Base-by-base conservation (phyloP, 805 yeast species). In the Zygotorulaspora sp. region DNA sequence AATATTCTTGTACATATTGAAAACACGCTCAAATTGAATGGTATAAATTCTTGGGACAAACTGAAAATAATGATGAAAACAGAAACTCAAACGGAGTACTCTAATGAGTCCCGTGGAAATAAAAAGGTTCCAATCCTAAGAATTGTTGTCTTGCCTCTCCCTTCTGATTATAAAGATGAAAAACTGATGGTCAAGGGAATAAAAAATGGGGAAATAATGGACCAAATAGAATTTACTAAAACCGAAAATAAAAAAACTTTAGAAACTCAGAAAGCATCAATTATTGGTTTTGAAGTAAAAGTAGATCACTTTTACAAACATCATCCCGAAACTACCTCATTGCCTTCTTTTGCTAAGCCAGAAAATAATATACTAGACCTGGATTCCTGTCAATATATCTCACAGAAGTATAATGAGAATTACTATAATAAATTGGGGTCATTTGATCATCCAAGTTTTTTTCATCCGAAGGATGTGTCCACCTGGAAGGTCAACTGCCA, bases 351-450 rank as follows among this genome's bases (percentile, higher is more conserved):
- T 17, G 47, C 35, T 35, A 50, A 22, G 32, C 13, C 36, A n/a
- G 48, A 52, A 13, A 47, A 53, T 5, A 32, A 24, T 2, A 30
- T 39, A 8, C 25, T 43, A 28, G 38, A 37, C 78, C 53, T 69
- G 62, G 47, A 56, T 67, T 21, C 75, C 79, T 19, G 51, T 77
- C 40, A 58, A 62, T 18, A 57, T 78, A 11, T 70, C 77, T 65
- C 56, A 59, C 18, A 57, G 55, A 18, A 25, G 70, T 4, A 49
- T 71, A 43, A 63, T 10, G 38, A 44, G 17, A 30, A 49, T 15
- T 54, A 47, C 30, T 56, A 56, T 32, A 38, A 31, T 6, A 34
- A 43, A 6, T 28, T 38, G 4, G 18, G 23, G 7, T 32, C 34
- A 7, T 51, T 49, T 54, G 50, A 17, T 30, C 47, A 40, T 16